Conservation (phyloP, 1,284 basidiomycete genomes). For the Chondrostereum purpureum region DNA sequence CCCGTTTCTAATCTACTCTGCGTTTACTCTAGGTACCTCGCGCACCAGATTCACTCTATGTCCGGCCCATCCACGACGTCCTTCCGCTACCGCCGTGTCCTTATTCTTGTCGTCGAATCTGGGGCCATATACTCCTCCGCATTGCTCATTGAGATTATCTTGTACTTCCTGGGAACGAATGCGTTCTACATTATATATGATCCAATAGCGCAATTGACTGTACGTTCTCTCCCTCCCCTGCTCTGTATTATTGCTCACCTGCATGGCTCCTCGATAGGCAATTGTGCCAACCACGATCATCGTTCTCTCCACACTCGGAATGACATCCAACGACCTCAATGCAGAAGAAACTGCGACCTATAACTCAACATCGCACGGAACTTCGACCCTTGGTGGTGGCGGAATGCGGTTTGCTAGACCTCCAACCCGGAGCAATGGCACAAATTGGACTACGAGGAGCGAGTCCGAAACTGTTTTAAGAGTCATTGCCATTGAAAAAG, state of each 20-base stretch:
- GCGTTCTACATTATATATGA: conserved; percentile 36
- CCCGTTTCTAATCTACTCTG: neutral
- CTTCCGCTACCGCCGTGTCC: conserved; percentile 26
- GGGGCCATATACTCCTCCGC: conserved; percentile 33
- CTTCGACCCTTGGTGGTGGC: too few relatives aligned
- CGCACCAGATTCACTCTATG: conserved; percentile 7
- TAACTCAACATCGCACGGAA: too few relatives aligned
- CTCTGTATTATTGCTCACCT: neutral
- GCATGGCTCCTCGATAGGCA: conserved; percentile 14
- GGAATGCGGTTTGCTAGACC: too few relatives aligned
- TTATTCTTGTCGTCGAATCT: conserved; percentile 32
- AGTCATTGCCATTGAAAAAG: too few relatives aligned
- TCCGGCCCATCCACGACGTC: conserved; percentile 4
- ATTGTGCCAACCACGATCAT: conserved; percentile 29
- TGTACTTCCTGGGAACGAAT: conserved; percentile 31
- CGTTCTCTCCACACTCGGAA: conserved; percentile 24
- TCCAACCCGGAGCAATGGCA: too few relatives aligned
- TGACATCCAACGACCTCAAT: conserved; percentile 23
- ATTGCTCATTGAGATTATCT: conserved; percentile 29
- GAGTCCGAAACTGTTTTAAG: too few relatives aligned
- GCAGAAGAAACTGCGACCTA: too few relatives aligned
- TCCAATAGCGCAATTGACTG: conserved; percentile 34
- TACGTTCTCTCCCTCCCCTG: conserved; percentile 13
- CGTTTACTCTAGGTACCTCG: conserved; percentile 19
- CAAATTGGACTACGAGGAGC: too few relatives aligned